Base-by-base conservation (phyloP, 768 basidiomycete species). In the Chalciporus pseudorubinellus region DNA sequence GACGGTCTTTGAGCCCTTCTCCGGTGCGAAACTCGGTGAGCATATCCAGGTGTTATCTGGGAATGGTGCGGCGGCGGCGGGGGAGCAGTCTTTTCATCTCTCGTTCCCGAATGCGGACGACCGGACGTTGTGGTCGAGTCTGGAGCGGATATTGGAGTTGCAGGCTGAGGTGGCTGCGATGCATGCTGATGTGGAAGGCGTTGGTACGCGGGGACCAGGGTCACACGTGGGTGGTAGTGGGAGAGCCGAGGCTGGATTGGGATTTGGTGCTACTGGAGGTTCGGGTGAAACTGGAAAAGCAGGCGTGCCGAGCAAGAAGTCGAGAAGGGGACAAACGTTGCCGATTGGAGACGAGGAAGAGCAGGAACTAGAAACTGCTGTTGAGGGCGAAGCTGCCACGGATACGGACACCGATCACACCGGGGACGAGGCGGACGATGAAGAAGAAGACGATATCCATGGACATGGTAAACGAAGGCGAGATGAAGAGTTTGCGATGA, bases 141-240 rank as follows among this genome's bases (percentile, higher is more conserved):
- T 91, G 14, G 80, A 81, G 18, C 77, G 76, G 39, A 84, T 91
- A n/a, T 65, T 88, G 55, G 83, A 84, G 33, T 67, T 91, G 26
- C 87, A 91, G 64, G 81, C 78, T 48, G 81, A 87, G 56, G 81
- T 91, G 29, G 83, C 88, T 6, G 73, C 71, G 56, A 81, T 87
- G 78, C 89, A 90, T 62, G 68, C 83, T 10, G 81, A 84, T 21
- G 87, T 91, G 85, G 89, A 91, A 64, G 78, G 78, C 36, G 75
- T 85, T 1, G 57, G 69, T 51, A 50, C 38, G 11, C 45, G 39
- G 13, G 48, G 42, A 1, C 11, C 34, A 39, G 66, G 53, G 13
- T 48, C n/a, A 0, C 52, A 54, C 40, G 26, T 50, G 44, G 39
- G 58, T 22, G 52, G 44, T 2, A 38, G 46, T 1, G 41, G 44